Evolutionary conservation across 202 grass and related monocot species (phyloP).

Genomic region (Zizania palustris): DNA sequence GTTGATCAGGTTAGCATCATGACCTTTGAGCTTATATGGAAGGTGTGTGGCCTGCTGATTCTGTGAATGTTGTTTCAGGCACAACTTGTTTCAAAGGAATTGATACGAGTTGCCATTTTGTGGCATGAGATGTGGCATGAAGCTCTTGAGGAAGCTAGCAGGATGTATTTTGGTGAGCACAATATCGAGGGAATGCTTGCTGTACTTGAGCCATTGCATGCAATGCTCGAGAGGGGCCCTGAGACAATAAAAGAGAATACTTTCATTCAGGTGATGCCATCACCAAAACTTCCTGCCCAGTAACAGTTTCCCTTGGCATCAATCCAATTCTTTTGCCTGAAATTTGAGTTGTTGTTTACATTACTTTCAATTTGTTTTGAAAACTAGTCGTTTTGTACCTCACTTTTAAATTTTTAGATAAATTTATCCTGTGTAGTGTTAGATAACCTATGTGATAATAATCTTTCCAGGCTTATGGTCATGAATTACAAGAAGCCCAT

Average conservation of each 20-base stretch:
- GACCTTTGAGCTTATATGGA: conserved; percentile 16
- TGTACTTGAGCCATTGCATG: conserved; percentile 89
- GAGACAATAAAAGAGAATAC: conserved; percentile 84
- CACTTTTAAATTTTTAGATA: not conserved
- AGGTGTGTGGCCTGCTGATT: conserved; percentile 33
- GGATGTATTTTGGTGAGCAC: conserved; percentile 98
- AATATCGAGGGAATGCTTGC: conserved; percentile 96
- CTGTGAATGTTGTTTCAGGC: conserved; percentile 59
- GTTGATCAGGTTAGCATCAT: conserved; percentile 79
- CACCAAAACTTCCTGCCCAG: conserved; percentile 13
- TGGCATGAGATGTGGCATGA: conserved; percentile 99
- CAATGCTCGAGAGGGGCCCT: conserved; percentile 77
- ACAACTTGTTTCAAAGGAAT: conserved; percentile 93
- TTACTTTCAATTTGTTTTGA: conserved; percentile 23
- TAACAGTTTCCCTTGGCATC: conserved; percentile 3
- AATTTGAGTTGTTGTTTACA: conserved; percentile 17
- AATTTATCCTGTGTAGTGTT: conserved; percentile 28
- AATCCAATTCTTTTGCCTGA: conserved; percentile 28
- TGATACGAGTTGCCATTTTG: conserved; percentile 96
- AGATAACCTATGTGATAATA: conserved; percentile 36
- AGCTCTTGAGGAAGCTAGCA: conserved; percentile 95
- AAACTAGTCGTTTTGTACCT: conserved; percentile 33
- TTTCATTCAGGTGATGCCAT: conserved; percentile 85
- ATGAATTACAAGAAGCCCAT: conserved; percentile 92
- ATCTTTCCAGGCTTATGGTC: conserved; percentile 75